These are phyloP conservation scores for Nemania sp. DNA, from an alignment of 2,329 filamentous ascomycete species.

Conservation along the genomic window DNA sequence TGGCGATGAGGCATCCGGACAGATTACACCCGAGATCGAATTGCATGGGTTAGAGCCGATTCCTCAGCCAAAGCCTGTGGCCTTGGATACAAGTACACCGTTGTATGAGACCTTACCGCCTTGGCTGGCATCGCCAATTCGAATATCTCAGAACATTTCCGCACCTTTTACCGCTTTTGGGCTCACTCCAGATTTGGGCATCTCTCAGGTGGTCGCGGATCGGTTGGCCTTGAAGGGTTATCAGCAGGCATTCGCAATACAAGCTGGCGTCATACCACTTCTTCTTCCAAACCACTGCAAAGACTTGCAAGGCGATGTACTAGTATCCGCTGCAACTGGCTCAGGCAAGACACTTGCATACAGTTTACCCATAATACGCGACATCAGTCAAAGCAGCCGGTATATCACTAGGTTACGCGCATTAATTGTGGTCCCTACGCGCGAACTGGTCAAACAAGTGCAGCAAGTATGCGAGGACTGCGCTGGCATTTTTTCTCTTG, in stretches of 20 bases:
- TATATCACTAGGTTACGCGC: constrained; percentile 69
- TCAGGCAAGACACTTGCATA: constrained; percentile 96
- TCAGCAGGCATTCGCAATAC: constrained; percentile 74
- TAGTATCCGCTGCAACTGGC: constrained; percentile 90
- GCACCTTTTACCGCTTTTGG: constrained; percentile 59
- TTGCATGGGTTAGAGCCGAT: constrained; percentile 77
- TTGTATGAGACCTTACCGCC: constrained; percentile 77
- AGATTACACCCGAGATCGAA: constrained; percentile 42
- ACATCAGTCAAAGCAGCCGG: constrained; percentile 63
- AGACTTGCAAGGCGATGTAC: constrained; percentile 72
- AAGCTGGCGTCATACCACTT: constrained; percentile 78
- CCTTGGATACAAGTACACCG: constrained; percentile 60
- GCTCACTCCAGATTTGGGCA: constrained; percentile 55
- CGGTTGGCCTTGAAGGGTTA: constrained; percentile 71
- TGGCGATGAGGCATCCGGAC: neutral
- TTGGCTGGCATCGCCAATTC: constrained; percentile 80
- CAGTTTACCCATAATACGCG: constrained; percentile 79
- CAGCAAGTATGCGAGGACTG: constrained; percentile 77
- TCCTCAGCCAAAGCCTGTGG: constrained; percentile 72
- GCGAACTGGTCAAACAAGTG: constrained; percentile 87
- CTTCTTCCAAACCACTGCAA: constrained; percentile 66
- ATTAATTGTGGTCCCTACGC: constrained; percentile 84
- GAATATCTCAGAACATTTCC: constrained; percentile 63
- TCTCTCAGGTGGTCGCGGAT: constrained; percentile 62
- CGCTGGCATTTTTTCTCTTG: constrained; percentile 60